Evolutionary conservation across 768 basidiomycete species (phyloP).

Genomic region (Leccinum incarnatum): DNA sequence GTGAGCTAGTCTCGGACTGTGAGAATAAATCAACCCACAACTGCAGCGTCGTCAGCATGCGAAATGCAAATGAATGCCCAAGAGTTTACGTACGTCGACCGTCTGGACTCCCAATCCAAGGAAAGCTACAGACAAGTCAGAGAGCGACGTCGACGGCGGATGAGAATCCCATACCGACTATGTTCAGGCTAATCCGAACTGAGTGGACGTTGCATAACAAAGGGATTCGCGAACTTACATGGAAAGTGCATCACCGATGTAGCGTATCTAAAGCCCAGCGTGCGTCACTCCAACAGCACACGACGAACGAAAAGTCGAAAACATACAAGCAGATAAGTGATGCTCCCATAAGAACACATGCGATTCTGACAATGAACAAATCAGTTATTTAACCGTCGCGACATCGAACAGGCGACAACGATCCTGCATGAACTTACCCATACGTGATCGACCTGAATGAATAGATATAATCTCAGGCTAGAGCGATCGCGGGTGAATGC

Average conservation of each 20-base stretch:
- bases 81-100: constrained; percentile 3
- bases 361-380: background rate
- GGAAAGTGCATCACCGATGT: constrained; percentile 18
- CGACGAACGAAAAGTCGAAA: background rate
- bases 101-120: constrained; percentile 5
- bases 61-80: background rate
- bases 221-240: constrained; percentile 9
- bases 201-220: background rate
- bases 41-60: constrained; percentile 9
- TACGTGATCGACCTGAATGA: constrained; percentile 15
- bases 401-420: background rate
- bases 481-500: background rate
- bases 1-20: background rate
- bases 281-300: background rate
- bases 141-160: background rate
- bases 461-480: background rate
- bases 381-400: background rate
- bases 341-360: background rate
- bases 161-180: constrained; percentile 2
- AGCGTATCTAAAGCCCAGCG: constrained; percentile 16
- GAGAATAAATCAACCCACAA: constrained; percentile 9
- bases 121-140: constrained; percentile 13
- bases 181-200: constrained; percentile 9
- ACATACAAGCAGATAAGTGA: constrained; percentile 10
- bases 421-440: constrained; percentile 14